Evolutionary conservation across 192 early-diverging fungal genomes (phyloP).

Genomic region (Backusella tuberculispora): DNA sequence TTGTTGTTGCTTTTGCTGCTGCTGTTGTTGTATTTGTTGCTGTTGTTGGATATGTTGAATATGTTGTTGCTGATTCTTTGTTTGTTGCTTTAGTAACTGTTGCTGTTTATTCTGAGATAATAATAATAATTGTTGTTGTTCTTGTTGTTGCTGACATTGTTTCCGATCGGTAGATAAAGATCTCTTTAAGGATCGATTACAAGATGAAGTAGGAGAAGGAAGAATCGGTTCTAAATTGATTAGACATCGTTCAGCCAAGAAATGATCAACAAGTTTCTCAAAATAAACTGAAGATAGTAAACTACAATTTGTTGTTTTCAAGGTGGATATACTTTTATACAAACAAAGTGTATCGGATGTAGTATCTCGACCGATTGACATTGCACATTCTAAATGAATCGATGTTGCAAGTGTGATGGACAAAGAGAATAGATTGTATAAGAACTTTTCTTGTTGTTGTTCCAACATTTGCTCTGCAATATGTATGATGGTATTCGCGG

Average conservation of each 20-base stretch:
- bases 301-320: not conserved
- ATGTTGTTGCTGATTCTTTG: not conserved
- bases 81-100: not conserved
- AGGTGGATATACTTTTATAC: not conserved
- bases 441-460: not conserved
- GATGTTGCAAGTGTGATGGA: conserved; percentile 13
- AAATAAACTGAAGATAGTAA: not conserved
- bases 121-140: not conserved
- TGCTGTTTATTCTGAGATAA: no score
- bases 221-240: not conserved
- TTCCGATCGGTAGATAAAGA: not conserved
- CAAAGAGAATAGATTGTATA: conserved; percentile 9
- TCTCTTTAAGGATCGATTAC: not conserved
- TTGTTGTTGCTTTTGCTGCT: not conserved
- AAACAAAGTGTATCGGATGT: not conserved
- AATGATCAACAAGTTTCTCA: conserved; percentile 4
- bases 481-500: conserved; percentile 41
- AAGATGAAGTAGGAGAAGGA: not conserved
- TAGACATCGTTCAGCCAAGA: not conserved
- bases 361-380: not conserved
- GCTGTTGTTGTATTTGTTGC: no score
- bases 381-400: not conserved
- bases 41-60: not conserved
- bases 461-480: conserved; percentile 43
- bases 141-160: not conserved